phyloP scores from a whole-genome alignment of 176 grass and related monocot genomes.

The Elymus sibiricus region DNA sequence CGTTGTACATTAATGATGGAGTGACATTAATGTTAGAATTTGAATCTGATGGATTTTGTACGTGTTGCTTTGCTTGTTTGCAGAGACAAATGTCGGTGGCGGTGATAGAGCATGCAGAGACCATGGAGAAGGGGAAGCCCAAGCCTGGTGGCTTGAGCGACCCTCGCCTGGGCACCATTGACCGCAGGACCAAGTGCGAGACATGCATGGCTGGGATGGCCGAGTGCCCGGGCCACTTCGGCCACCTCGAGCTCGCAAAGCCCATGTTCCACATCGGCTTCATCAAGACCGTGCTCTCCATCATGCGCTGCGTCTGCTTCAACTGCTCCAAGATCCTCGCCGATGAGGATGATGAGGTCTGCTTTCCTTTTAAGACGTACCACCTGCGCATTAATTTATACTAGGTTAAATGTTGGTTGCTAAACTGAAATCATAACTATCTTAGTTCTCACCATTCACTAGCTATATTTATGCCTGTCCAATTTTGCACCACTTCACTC shows the following conservation, averaged over 20 bases:
- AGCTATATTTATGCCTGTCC: not conserved
- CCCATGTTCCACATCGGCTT: conserved; percentile 98
- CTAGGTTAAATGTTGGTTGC: not conserved
- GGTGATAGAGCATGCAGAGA: conserved; percentile 84
- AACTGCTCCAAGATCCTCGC: conserved; percentile 99
- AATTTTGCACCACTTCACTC: not conserved
- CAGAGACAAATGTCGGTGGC: conserved; percentile 98
- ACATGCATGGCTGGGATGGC: conserved; percentile 99
- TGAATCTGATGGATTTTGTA: not conserved
- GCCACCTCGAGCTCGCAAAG: conserved; percentile 96
- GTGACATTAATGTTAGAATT: not conserved
- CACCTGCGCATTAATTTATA: not conserved
- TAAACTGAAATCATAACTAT: not conserved
- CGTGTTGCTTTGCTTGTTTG: conserved; percentile 17
- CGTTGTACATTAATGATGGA: not conserved
- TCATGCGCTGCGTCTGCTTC: conserved; percentile 99
- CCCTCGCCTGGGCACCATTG: conserved; percentile 83
- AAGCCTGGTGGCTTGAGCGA: conserved; percentile 84
- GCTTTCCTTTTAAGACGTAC: not conserved
- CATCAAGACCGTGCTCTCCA: conserved; percentile 85
- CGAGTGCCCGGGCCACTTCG: conserved; percentile 94
- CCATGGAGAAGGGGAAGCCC: conserved; percentile 91
- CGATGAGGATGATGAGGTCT: conserved; percentile 51
- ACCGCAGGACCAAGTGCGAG: conserved; percentile 89
- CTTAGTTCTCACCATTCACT: not conserved